Conservation (phyloP, 2,329 filamentous ascomycete species). For the Trichoderma guizhouense region DNA sequence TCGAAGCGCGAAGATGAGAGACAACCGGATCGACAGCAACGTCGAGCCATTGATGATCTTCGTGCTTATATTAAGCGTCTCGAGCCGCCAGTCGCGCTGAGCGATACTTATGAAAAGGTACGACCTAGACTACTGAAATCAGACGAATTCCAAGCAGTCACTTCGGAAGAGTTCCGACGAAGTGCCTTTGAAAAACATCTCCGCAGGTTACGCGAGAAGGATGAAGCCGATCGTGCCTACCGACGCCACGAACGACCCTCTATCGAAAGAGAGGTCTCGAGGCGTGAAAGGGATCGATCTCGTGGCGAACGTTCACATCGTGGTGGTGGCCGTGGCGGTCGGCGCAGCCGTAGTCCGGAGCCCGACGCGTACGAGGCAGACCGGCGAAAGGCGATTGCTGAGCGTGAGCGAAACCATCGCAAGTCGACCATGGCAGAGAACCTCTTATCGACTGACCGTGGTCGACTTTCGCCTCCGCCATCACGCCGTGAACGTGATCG, state of each 20-base stretch:
- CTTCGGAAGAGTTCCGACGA: slow-evolving; percentile 77
- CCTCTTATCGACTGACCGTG: slow-evolving; percentile 52
- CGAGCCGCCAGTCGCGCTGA: slow-evolving; percentile 73
- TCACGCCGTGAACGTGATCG: slow-evolving; percentile 43
- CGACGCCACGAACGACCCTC: slow-evolving; percentile 57
- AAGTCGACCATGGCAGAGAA: slow-evolving; percentile 70
- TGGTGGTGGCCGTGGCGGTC: slow-evolving; percentile 51
- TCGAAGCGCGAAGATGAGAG: slow-evolving; percentile 83
- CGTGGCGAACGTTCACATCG: slow-evolving; percentile 63
- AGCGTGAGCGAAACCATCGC: slow-evolving; percentile 89
- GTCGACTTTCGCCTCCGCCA: slow-evolving; percentile 42
- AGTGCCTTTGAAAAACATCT: slow-evolving; percentile 89
- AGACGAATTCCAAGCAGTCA: slow-evolving; percentile 79
- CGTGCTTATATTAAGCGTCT: slow-evolving; percentile 85
- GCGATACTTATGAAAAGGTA: slow-evolving; percentile 87
- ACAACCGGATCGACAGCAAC: slow-evolving; percentile 79
- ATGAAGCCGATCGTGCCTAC: slow-evolving; percentile 67
- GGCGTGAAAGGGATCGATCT: slow-evolving; percentile 59
- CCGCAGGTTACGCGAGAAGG: slow-evolving; percentile 84
- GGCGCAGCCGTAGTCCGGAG: slow-evolving; percentile 84
- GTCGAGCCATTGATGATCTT: slow-evolving; percentile 78
- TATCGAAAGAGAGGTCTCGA: slow-evolving; percentile 50
- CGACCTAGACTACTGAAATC: slow-evolving; percentile 73
- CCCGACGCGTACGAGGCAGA: slow-evolving; percentile 93
- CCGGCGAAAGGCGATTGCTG: slow-evolving; percentile 85